These are phyloP conservation scores for Sclerotiophoma versabilis DNA, from an alignment of 2,329 filamentous ascomycete genomes.

Conservation along the genomic window DNA sequence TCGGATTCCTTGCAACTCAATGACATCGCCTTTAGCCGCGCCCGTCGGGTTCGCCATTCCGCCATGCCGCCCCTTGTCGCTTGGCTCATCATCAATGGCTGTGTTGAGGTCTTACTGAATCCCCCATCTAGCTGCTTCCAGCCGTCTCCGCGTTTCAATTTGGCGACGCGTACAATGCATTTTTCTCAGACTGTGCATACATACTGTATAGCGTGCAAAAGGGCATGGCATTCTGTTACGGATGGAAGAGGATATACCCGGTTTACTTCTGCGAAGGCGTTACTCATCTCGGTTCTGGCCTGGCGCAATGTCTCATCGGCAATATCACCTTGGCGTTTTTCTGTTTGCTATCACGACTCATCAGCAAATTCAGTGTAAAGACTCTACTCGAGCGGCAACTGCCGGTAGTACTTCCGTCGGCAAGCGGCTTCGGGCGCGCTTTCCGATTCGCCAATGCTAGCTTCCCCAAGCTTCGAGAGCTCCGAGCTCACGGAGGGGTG, in stretches of 20 bases:
- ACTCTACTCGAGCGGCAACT: background rate
- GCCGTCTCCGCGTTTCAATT: background rate
- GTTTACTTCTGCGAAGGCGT: background rate
- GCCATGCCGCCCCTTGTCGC: background rate
- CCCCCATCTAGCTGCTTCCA: background rate
- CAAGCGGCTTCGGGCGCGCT: background rate
- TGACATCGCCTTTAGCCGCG: background rate
- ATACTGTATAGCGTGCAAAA: background rate
- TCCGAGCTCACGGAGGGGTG: background rate
- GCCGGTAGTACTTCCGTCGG: slow-evolving; percentile 8
- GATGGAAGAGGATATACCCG: slow-evolving; percentile 7
- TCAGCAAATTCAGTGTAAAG: background rate
- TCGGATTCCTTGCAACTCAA: background rate
- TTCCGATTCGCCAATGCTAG: slow-evolving; percentile 12
- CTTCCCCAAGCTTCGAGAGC: slow-evolving; percentile 8
- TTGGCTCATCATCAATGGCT: background rate
- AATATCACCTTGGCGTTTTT: background rate
- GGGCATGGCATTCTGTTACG: background rate
- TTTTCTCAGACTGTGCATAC: background rate
- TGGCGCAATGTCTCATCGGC: background rate
- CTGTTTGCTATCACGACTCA: background rate
- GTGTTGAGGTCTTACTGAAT: background rate
- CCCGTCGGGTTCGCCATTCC: background rate
- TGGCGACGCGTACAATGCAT: background rate
- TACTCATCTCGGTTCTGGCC: background rate